Conservation (phyloP, 495 filamentous ascomycete species). For the Filosporella fistucella region DNA sequence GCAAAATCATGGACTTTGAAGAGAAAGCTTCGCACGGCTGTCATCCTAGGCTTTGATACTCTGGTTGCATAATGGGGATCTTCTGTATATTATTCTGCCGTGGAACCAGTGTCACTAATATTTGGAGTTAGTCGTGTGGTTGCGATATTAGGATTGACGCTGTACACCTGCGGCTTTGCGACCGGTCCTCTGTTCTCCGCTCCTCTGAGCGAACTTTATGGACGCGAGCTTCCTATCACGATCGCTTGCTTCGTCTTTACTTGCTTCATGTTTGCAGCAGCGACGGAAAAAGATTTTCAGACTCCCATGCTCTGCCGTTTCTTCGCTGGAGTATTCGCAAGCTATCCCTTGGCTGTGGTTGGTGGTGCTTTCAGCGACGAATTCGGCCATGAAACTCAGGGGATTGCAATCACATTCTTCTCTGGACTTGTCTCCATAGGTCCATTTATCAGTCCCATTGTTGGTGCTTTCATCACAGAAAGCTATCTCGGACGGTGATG, state of each 20-base stretch:
- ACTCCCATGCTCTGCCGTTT: constrained; percentile 72
- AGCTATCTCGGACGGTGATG: constrained; percentile 66
- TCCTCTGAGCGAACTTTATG: constrained; percentile 10
- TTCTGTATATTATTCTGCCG: constrained; percentile 8
- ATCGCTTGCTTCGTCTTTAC: constrained; percentile 29
- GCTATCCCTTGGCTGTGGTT: constrained; percentile 67
- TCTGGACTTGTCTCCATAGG: constrained; percentile 73
- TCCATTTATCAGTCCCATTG: constrained; percentile 65
- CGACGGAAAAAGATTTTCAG: constrained; percentile 63
- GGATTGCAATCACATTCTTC: constrained; percentile 78
- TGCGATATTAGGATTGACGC: constrained; percentile 4
- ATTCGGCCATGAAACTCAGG: constrained; percentile 64
- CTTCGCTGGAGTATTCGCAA: constrained; percentile 66
- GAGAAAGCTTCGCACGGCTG: constrained; percentile 1
- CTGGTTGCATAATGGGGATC: constrained; percentile 11
- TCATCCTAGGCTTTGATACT: constrained; percentile 9
- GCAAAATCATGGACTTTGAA: constrained; percentile 9
- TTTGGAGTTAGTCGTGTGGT: constrained; percentile 10
- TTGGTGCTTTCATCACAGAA: constrained; percentile 67
- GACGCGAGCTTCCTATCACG: constrained; percentile 5
- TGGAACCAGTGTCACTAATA: constrained; percentile 1
- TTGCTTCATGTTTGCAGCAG: constrained; percentile 63
- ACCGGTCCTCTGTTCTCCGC: constrained; percentile 3
- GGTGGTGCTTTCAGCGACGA: constrained; percentile 66
- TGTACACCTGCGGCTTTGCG: constrained; percentile 15